These are phyloP conservation scores for Arabis alpina DNA, from an alignment of 345 rosid genomes.

Conservation along the genomic window DNA sequence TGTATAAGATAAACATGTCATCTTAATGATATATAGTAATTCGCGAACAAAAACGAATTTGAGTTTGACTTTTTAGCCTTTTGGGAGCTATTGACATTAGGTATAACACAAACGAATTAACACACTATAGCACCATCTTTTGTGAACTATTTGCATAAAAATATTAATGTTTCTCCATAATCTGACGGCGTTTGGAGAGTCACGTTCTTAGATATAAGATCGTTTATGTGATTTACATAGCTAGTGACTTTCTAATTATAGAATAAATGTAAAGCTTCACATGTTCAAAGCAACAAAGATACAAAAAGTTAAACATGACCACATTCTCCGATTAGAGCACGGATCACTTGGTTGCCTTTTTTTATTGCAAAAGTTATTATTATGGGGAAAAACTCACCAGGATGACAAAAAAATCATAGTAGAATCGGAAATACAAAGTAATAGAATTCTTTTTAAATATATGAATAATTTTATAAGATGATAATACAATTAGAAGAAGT, in stretches of 20 bases:
- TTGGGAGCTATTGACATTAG: no score
- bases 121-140: no score
- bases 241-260: conserved; percentile 29
- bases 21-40: no score
- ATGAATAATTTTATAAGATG: no score
- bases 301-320: conserved; percentile 25
- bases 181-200: background rate
- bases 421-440: no score
- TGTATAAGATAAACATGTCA: no score
- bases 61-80: no score
- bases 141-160: background rate
- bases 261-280: conserved; percentile 23
- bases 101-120: no score
- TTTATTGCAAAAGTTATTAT: conserved; percentile 4
- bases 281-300: conserved; percentile 32
- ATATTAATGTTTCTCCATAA: background rate
- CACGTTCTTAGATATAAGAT: background rate
- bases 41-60: no score
- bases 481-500: no score
- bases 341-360: conserved; percentile 20
- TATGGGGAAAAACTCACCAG: background rate
- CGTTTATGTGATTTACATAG: background rate
- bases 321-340: conserved; percentile 26
- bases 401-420: conserved; percentile 25
- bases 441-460: no score